Percentiles rank a stretch among this genome's conserved stretches.
phyloP scores from a whole-genome alignment of 1,139 yeast genomes.

The Debaryomyces psychrophilus region DNA sequence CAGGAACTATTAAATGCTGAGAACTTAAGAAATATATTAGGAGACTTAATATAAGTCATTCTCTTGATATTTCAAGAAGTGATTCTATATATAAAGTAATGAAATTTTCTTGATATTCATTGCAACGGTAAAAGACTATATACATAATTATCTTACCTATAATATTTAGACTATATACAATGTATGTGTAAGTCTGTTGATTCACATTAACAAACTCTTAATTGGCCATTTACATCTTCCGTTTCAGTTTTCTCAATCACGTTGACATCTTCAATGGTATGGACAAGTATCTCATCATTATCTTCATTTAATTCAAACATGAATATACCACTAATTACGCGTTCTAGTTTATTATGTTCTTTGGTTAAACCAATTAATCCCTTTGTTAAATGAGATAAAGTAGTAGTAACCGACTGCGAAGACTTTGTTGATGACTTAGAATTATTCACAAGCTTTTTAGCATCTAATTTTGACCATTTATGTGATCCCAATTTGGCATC shows the following conservation, averaged over 20 bases:
- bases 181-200: background rate
- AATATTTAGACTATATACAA: conserved; percentile 12
- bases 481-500: conserved; percentile 44
- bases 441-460: conserved; percentile 23
- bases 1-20: conserved; percentile 20
- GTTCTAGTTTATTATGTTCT: conserved; percentile 40
- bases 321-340: conserved; percentile 69
- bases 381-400: conserved; percentile 31
- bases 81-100: background rate
- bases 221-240: conserved; percentile 31
- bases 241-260: conserved; percentile 52
- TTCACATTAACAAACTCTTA: conserved; percentile 30
- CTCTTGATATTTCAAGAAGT: background rate
- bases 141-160: conserved; percentile 8
- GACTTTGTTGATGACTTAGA: conserved; percentile 13
- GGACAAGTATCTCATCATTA: conserved; percentile 64
- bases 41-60: conserved; percentile 12
- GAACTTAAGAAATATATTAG: conserved; percentile 17
- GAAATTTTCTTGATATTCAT: conserved; percentile 7
- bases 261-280: conserved; percentile 77
- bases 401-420: conserved; percentile 27
- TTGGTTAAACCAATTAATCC: conserved; percentile 37
- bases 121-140: conserved; percentile 7
- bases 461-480: conserved; percentile 42
- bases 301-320: conserved; percentile 69